These are phyloP conservation scores for Fonsecaea pugnacius DNA, from an alignment of 2,329 filamentous ascomycete genomes.

Conservation along the genomic window DNA sequence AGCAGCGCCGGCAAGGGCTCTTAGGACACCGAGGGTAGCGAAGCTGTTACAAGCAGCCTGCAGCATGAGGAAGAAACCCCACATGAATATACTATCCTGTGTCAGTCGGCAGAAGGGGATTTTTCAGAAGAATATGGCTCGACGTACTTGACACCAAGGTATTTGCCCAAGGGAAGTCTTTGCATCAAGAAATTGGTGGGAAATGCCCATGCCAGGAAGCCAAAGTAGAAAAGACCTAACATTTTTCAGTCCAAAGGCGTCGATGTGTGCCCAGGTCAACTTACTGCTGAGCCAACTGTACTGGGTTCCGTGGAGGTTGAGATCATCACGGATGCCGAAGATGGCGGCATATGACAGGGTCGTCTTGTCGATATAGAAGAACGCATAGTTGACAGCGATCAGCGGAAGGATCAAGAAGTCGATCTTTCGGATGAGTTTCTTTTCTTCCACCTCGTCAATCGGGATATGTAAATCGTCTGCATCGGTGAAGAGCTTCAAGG, in stretches of 20 bases:
- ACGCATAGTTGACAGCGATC: constrained; percentile 59
- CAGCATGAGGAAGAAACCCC: constrained; percentile 57
- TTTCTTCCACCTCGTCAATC: constrained; percentile 54
- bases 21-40: constrained; percentile 58
- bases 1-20: constrained; percentile 58
- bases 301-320: constrained; percentile 51
- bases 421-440: constrained; percentile 58
- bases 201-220: constrained; percentile 64
- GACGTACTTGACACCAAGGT: constrained; percentile 56
- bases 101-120: constrained; percentile 40
- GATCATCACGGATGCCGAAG: constrained; percentile 65
- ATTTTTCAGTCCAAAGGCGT: constrained; percentile 52
- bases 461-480: constrained; percentile 53
- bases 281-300: constrained; percentile 54
- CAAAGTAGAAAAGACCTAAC: constrained; percentile 50
- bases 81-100: constrained; percentile 39
- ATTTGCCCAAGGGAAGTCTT: constrained; percentile 67
- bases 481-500: constrained; percentile 56
- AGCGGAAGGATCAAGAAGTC: constrained; percentile 65
- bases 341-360: constrained; percentile 62
- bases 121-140: constrained; percentile 46
- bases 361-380: constrained; percentile 53
- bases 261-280: constrained; percentile 53
- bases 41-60: constrained; percentile 62
- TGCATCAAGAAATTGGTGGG: constrained; percentile 70